Base-by-base conservation (phyloP, 129 eudicot genomes). In the Mikania micrantha region DNA sequence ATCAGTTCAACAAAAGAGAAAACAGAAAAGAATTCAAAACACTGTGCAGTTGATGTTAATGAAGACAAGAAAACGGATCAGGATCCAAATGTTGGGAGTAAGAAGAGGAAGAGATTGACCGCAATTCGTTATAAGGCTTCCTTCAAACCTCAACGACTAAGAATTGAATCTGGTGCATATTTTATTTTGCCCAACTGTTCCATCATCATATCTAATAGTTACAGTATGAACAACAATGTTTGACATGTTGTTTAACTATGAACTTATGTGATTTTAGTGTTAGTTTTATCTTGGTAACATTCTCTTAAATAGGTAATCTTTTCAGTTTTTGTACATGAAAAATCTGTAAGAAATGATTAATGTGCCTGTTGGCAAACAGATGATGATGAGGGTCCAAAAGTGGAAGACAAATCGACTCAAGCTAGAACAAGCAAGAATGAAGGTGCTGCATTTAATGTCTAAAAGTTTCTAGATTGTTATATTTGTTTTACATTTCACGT, bases 51-150 rank as follows among this genome's bases (percentile, higher is more conserved):
- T 61, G 97, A 81, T 45, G 32, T 79, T 31, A 47, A 24, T 38
- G 75, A 63, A 42, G 83, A 62, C 49, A 66, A 34, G 3, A 50
- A 52, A 52, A 54, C 57, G 52, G 80, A 75, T n/a, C 50, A 56
- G 61, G 64, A 74, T 57, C 32, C 21, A 10, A 74, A 70, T 32
- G 58, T 57, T 69, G 83, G 67, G 63, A 60, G 66, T 63, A 53
- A 58, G 57, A 91, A 84, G 79, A 88, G 79, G 74, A 84, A 80
- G 85, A 73, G 35, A 66, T 41, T 71, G 69, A 73, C 64, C 49
- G 91, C 78, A 66, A 72, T 35, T 13, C 11, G 40, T 41, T 91
- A 34, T 48, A 88, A 70, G 79, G 72, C 73, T 27, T 45, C 73
- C 56, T 82, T 83, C 32, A 81, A 67, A 45, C 66, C 47, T 16